phyloP scores from a whole-genome alignment of 1,284 basidiomycete species.

The Trametes pubescens region DNA sequence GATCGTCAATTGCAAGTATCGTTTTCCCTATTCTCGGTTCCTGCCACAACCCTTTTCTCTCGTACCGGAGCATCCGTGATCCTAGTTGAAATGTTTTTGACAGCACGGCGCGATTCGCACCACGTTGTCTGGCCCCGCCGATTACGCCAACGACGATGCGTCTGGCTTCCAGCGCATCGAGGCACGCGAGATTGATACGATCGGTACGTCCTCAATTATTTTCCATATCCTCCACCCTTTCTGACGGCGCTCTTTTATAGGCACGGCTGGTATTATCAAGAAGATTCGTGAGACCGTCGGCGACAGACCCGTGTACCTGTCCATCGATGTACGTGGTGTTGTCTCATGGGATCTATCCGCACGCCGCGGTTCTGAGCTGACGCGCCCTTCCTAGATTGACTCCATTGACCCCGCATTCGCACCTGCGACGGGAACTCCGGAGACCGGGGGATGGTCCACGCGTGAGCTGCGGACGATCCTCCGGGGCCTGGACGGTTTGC shows the following conservation, averaged over 20 bases:
- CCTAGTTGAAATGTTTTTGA: conserved; percentile 66
- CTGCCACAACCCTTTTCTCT: conserved; percentile 19
- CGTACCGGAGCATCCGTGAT: conserved; percentile 56
- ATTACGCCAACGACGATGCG: conserved; percentile 73
- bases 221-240: too few species aligned
- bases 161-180: conserved; percentile 77
- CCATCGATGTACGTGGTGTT: conserved; percentile 64
- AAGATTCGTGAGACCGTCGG: conserved; percentile 77
- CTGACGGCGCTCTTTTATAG: conserved; percentile 41
- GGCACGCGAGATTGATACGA: conserved; percentile 78
- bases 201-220: conserved; percentile 53
- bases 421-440: conserved; percentile 78
- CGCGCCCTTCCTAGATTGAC: conserved; percentile 60
- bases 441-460: conserved; percentile 81
- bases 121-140: conserved; percentile 73
- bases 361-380: not conserved
- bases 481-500: conserved; percentile 74
- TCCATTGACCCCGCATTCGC: conserved; percentile 82
- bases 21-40: conserved; percentile 40
- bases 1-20: conserved; percentile 83
- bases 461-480: conserved; percentile 79
- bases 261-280: conserved; percentile 72
- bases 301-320: conserved; percentile 72
- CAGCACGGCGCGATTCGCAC: conserved; percentile 85
- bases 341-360: not conserved